Evolutionary conservation across 1,284 basidiomycete species (phyloP).

Genomic region (Irpex sp.): DNA sequence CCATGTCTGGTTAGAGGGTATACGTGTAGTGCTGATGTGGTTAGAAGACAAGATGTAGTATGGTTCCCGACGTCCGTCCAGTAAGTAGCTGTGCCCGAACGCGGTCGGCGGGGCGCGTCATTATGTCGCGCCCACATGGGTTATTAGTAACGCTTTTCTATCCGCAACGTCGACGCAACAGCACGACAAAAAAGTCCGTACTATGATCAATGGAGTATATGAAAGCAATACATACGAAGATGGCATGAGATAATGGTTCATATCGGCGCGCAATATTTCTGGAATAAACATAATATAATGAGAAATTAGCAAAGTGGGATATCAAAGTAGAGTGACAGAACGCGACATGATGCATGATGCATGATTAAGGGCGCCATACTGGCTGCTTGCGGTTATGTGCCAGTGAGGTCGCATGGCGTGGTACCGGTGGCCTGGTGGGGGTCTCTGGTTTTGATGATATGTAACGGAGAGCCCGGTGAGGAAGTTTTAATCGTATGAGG

Average conservation of each 20-base stretch:
- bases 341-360: background rate
- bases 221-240: background rate
- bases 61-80: too few relatives aligned
- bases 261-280: background rate
- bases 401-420: constrained; percentile 23
- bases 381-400: constrained; percentile 23
- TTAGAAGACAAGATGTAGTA: too few relatives aligned
- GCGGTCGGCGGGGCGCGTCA: too few relatives aligned
- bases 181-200: background rate
- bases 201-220: background rate
- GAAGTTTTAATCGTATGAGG: constrained; percentile 41
- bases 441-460: constrained; percentile 45
- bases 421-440: constrained; percentile 32
- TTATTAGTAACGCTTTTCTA: background rate
- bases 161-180: too few relatives aligned
- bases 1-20: constrained; percentile 18
- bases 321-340: constrained; percentile 14
- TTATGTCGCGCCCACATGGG: background rate
- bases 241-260: background rate
- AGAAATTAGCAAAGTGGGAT: constrained; percentile 16
- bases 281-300: background rate
- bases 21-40: background rate
- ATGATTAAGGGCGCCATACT: constrained; percentile 27
- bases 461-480: constrained; percentile 46
- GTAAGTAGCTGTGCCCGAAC: too few relatives aligned